These are phyloP conservation scores for Lupinus albus DNA, from an alignment of 306 rosid species.

Conservation along the genomic window DNA sequence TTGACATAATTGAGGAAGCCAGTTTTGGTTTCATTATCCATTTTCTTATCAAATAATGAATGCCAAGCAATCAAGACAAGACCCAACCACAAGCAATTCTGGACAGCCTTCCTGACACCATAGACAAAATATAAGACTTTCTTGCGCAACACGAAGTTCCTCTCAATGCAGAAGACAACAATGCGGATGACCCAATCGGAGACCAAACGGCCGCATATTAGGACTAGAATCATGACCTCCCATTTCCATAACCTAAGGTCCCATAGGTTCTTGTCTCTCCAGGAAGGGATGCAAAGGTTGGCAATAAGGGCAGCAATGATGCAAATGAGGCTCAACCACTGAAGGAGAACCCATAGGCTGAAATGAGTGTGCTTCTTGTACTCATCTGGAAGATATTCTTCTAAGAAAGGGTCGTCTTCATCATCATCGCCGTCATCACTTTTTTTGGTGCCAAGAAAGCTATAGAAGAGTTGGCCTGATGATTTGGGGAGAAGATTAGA, in stretches of 20 bases:
- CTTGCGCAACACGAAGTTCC: slow-evolving; percentile 75
- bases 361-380: slow-evolving; percentile 44
- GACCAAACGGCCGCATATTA: slow-evolving; percentile 80
- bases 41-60: slow-evolving; percentile 65
- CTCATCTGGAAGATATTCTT: slow-evolving; percentile 68
- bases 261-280: slow-evolving; percentile 57
- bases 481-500: slow-evolving; percentile 43
- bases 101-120: slow-evolving; percentile 74
- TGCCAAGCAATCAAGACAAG: slow-evolving; percentile 80
- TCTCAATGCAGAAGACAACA: slow-evolving; percentile 64
- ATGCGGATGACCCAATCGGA: slow-evolving; percentile 76
- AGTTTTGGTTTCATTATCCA: slow-evolving; percentile 56
- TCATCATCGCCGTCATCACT: slow-evolving; percentile 58
- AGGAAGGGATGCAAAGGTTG: slow-evolving; percentile 44
- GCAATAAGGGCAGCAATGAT: slow-evolving; percentile 54
- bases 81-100: slow-evolving; percentile 78
- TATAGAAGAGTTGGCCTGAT: slow-evolving; percentile 70
- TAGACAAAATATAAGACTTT: slow-evolving; percentile 79
- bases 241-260: slow-evolving; percentile 78
- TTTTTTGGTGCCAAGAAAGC: slow-evolving; percentile 48
- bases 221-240: slow-evolving; percentile 72
- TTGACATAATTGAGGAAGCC: slow-evolving; percentile 49
- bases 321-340: slow-evolving; percentile 70
- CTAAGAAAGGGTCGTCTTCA: slow-evolving; percentile 77
- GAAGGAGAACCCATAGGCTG: slow-evolving; percentile 49